Base-by-base conservation (phyloP, 495 filamentous ascomycete species). In the Hypoxylon fuscum region DNA sequence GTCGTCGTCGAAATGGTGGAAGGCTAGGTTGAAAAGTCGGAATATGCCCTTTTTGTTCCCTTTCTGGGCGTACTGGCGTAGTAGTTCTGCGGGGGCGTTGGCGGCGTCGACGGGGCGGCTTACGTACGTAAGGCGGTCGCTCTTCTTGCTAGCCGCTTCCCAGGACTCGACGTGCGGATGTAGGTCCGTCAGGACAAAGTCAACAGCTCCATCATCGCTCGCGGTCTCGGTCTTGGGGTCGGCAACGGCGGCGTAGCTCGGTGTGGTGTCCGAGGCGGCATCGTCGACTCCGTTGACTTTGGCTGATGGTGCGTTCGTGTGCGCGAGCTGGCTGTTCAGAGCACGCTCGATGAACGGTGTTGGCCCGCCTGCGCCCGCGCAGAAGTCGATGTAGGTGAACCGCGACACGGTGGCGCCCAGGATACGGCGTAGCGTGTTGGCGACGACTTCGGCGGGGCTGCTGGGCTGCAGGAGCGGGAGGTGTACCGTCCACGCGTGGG, bases 1-100 rank as follows among this genome's bases (percentile, higher is more conserved):
- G 12, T 71, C 71, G 62, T 93, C 85, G 50, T 85, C 81, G 62
- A 93, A 91, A 74, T 93, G 90, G 66, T 93, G 90, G 70, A 91
- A 93, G 4, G 88, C 84, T 9, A 93, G 77, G 64, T 85, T 90
- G 72, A 88, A 92, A 21, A 91, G 72, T 2, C 87, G 77, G 71
- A 91, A 89, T 10, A 87, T 79, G 35, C 70, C 64, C 62, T 77
- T 76, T 44, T 20, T 70, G 8, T 66, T 70, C 7, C 47, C 56
- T 41, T 55, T 46, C n/a, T 71, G 54, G 55, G 58, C 74, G 55
- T 76, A 68, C 22, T 40, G 49, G 0, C 48, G 64, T 11, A 84
- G 66, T 5, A 87, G 70, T 27, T 74, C 69, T 8, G 63, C 55
- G 3, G 85, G 82, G 5, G 83, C 83, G 41, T 74, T 54, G 14